Evolutionary conservation across 73 alveolate genomes (phyloP), one percentile per base, ranked within the genome.

Genomic region (Paramecium pentaurelia): DNA sequence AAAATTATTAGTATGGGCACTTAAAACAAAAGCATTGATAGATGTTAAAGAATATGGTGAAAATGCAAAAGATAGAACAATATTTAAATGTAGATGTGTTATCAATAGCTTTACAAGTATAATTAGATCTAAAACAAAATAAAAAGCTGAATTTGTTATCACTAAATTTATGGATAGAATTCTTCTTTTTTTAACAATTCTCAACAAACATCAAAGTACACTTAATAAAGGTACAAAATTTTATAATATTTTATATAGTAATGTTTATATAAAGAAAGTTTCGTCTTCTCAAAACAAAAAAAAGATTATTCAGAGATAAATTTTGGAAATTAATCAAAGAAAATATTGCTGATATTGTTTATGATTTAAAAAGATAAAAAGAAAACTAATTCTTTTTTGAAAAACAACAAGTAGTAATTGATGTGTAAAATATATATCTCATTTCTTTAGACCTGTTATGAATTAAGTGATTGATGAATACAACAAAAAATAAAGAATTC

Each of bases 91-190:
- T 22, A 22, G 68, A 36, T 75, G 60, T 42, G 47, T 75, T 12
- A 75, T 42, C 0, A 36, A 75, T 11, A 36, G 20, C 1, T 75
- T 75, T 75, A 54, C 88, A 4, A 38, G 18, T 38, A 20, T 42
- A 4, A 38, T 75, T 9, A 30, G 88, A 22, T 22, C 38, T 12
- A 75, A 75, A 38, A 42, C 60, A 37, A 75, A 75, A 42, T 27
- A 22, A n/a, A 75, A 75, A n/a, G 58, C 88, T 18, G 60, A 75
- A 75, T 75, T 38, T 36, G 88, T 75, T 2, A 42, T 75, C 3
- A 75, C 88, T 38, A 75, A 75, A 42, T 75, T 75, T 75, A 75
- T 75, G 88, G 60, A 75, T 38, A 38, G 60, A 38, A 75, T 75
- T 38, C 60, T 42, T 14, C 60, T 75, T 9, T 75, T 75, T 75